Base-by-base conservation (phyloP, 1,284 basidiomycete genomes). In the Pseudozyma sp. region DNA sequence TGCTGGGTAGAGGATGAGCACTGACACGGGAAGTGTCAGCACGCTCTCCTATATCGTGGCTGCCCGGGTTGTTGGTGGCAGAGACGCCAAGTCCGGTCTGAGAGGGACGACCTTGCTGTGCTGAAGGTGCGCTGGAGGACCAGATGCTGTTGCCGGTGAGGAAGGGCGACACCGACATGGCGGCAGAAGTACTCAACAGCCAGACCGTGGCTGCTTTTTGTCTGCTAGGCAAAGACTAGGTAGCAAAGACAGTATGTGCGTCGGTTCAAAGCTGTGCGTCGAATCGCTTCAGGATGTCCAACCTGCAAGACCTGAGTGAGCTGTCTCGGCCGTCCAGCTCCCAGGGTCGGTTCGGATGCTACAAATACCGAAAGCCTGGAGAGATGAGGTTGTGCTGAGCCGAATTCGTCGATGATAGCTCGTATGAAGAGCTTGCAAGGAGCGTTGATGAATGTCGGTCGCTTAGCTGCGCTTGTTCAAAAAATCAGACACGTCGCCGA, bases 81-180 rank as follows among this genome's bases (percentile, higher is more conserved):
- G 57, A 53, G 8, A 54, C 34, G 50, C 61, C 58, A 14, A 53
- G 35, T 16, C 38, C 54, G 9, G 35, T 43, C 21, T 54, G 58
- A 14, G 55, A 31, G 21, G 47, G 5, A 4, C 54, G 49, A 11
- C 39, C 57, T 13, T 58, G 56, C 44, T 66, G 45, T 14, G 64
- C 21, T 18, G 59, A 53, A 19, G 59, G 21, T 5, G 60, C 57
- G 35, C 43, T 58, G 19, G 59, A 67, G 21, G 72, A 75, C 72
- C 72, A 75, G 45, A 75, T 75, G 59, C 72, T 70, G 42, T 75
- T 70, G 52, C 62, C 71, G 12, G 72, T 44, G 6, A 75, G 52
- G 18, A 75, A 67, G 3, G 72, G 72, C 3, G 72, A 75, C 35
- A 70, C 67, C 39, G 72, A 75, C 72, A 75, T 74, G 47, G 34